A percentile compares a stretch with the other conserved stretches of the same genome.
Conservation (phyloP, 257 asterid genomes). For the Cinchona pubescens region DNA sequence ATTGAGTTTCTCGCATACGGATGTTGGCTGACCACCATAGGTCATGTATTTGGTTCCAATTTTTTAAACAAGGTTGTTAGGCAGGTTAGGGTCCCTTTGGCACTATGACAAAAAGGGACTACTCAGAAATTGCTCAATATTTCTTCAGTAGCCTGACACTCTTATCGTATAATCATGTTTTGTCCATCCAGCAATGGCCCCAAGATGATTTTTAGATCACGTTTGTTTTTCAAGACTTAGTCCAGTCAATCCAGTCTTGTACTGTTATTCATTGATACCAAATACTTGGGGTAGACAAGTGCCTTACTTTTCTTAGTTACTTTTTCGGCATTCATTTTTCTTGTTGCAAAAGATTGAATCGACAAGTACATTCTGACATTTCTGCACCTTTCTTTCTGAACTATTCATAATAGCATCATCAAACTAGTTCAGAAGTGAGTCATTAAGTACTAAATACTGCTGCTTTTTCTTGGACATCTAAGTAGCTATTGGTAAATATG, state of each 20-base stretch:
- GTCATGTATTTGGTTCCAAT: not conserved
- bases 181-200: not conserved
- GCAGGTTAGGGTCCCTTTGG: not conserved
- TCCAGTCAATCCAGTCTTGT: not conserved
- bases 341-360: not conserved
- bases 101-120: not conserved
- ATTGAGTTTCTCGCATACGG: not conserved
- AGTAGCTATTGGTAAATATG: not conserved
- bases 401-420: not conserved
- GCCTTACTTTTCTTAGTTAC: not conserved
- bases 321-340: not conserved
- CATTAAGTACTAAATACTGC: not conserved
- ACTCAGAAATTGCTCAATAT: not conserved
- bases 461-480: not conserved
- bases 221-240: not conserved
- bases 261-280: not conserved
- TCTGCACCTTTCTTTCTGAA: not conserved
- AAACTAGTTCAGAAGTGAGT: not conserved
- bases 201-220: not conserved
- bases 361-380: not conserved
- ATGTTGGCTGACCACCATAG: not conserved
- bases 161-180: not conserved
- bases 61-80: not conserved
- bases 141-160: not conserved
- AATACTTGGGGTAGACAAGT: not conserved